Evolutionary conservation across 208 protist species (phyloP), one percentile per base, ranked within the genome.

Genomic region (Phytomonas francai): DNA sequence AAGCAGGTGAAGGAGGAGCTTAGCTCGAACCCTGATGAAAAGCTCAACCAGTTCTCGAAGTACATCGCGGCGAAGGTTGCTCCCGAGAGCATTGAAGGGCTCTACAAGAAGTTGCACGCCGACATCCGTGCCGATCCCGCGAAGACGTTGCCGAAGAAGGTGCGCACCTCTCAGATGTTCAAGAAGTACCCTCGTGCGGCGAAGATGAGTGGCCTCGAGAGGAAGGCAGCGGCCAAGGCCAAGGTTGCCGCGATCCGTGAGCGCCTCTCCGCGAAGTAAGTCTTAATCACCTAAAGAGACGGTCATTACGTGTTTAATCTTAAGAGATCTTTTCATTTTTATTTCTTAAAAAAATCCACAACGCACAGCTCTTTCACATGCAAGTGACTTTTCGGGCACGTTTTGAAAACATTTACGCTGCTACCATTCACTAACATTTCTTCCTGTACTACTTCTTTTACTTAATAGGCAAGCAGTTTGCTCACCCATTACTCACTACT

Each of bases 71-170:
- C 70, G 51, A 96, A 93, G 70, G 77, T 99, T 42, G 78, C 70
- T n/a, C 71, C 88, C 42, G 97, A 99, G 42, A 72, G 79, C 64
- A 66, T 99, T 22, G 97, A 99, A 85, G 78, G 74, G 34, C 89
- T 99, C 54, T 99, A 98, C 87, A 88, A 90, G 68, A 91, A 93
- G 68, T 88, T 83, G 14, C 98, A 99, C 78, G 93, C 73, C 33
- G 80, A 74, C 29, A 99, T 99, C 84, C 91, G 97, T 72, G 89
- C 70, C 14, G 82, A 99, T 73, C 98, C 98, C 39, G 81, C 72
- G 65, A 89, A 89, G 81, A 78, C 73, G 30, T 68, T 78, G 29
- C 63, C 81, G 31, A 83, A 79, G 79, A 85, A 89, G 83, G 77
- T 75, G 64, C 78, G 81, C 72, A 85, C 16, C 19, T 77, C 67